Evolutionary conservation across 164 flowering plant genomes (phyloP).

Genomic region (Amborella trichopoda): DNA sequence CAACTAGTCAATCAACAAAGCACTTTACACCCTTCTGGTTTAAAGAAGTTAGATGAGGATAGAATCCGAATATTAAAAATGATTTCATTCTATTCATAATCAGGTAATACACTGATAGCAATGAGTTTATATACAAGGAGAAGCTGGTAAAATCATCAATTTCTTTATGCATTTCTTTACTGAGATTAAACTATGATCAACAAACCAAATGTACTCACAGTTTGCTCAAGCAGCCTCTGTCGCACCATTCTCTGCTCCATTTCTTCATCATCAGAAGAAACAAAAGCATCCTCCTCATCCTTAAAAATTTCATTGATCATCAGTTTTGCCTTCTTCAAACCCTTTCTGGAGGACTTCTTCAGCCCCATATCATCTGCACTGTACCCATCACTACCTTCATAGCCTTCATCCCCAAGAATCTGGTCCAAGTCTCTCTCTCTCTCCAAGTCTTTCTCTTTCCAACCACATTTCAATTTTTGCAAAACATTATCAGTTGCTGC

Average conservation of each 20-base stretch:
- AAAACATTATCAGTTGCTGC: slow-evolving; percentile 70
- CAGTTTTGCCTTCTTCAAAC: slow-evolving; percentile 44
- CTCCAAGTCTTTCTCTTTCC: slow-evolving; percentile 23
- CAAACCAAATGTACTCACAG: slow-evolving; percentile 70
- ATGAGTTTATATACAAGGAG: too few species aligned
- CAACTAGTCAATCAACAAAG: too few species aligned
- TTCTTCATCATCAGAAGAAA: slow-evolving; percentile 87
- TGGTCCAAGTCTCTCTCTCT: slow-evolving; percentile 18
- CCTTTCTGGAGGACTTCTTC: slow-evolving; percentile 16
- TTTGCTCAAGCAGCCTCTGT: slow-evolving; percentile 35
- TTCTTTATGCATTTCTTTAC: too few species aligned
- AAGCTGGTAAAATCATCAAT: too few species aligned
- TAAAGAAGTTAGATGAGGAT: too few species aligned
- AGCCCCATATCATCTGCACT: neutral
- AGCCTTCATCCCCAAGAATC: slow-evolving; percentile 18
- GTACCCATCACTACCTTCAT: neutral
- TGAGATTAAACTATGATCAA: too few species aligned
- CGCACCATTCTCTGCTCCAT: slow-evolving; percentile 31
- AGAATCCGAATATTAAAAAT: too few species aligned
- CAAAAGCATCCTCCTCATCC: slow-evolving; percentile 54
- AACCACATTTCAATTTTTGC: slow-evolving; percentile 50
- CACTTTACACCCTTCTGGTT: too few species aligned
- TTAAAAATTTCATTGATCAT: slow-evolving; percentile 63
- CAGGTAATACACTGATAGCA: too few species aligned
- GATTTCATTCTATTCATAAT: too few species aligned